Conservation (phyloP, 257 asterid species). For the Vinca minor region DNA sequence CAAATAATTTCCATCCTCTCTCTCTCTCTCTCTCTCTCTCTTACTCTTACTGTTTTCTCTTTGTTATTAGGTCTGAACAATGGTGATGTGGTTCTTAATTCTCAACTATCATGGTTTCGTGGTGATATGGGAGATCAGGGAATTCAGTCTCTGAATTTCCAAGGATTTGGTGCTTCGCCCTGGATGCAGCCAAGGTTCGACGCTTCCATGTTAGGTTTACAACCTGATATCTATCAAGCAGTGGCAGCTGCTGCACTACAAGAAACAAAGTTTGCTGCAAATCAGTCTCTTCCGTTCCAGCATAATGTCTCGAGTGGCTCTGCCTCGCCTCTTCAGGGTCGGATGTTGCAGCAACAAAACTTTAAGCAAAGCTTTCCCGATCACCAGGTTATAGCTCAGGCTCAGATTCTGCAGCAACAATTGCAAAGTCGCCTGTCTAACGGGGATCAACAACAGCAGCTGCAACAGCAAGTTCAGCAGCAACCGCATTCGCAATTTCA, state of each 20-base stretch:
- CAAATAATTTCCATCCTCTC: too few relatives aligned
- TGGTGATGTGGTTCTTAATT: slow-evolving; percentile 48
- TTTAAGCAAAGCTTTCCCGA: slow-evolving; percentile 53
- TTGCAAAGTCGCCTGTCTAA: slow-evolving; percentile 39
- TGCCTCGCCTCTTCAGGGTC: slow-evolving; percentile 50
- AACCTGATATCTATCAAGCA: slow-evolving; percentile 72
- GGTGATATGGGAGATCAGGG: slow-evolving; percentile 63
- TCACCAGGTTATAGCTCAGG: slow-evolving; percentile 49
- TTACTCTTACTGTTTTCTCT: slow-evolving; percentile 4
- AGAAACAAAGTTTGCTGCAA: slow-evolving; percentile 40
- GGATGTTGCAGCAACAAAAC: slow-evolving; percentile 50
- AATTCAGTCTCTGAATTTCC: slow-evolving; percentile 55
- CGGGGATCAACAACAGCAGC: slow-evolving; percentile 42
- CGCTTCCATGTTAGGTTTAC: slow-evolving; percentile 54
- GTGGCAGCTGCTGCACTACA: slow-evolving; percentile 59
- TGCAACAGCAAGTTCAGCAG: slow-evolving; percentile 37
- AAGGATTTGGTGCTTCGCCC: slow-evolving; percentile 53
- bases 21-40: not conserved
- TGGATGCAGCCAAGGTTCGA: slow-evolving; percentile 82
- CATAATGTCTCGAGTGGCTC: slow-evolving; percentile 45
- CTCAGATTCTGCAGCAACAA: slow-evolving; percentile 72
- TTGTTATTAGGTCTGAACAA: slow-evolving; percentile 44
- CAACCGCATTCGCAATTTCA: slow-evolving; percentile 39
- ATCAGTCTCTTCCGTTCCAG: slow-evolving; percentile 57
- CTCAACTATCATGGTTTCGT: slow-evolving; percentile 65